phyloP scores from a whole-genome alignment of 345 rosid species.

The Ailanthus altissimus region DNA sequence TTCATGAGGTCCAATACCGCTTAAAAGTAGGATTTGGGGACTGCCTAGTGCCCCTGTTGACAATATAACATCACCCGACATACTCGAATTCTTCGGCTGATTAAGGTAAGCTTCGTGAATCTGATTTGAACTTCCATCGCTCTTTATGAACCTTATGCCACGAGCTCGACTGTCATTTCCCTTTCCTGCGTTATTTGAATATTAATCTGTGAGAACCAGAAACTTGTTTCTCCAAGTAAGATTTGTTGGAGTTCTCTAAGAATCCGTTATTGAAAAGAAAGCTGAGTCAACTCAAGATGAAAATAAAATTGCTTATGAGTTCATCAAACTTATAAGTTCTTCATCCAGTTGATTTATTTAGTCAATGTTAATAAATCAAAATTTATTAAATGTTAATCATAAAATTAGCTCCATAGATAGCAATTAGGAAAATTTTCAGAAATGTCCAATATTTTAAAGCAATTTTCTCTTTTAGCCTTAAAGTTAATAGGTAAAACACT shows the following conservation, averaged over 20 bases:
- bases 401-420: no score
- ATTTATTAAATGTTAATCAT: no score
- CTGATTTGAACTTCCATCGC: conserved; percentile 45
- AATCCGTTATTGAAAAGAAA: no score
- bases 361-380: no score
- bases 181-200: conserved; percentile 32
- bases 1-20: conserved; percentile 65
- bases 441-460: no score
- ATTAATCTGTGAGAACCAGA: conserved; percentile 1
- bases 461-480: no score
- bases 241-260: not conserved
- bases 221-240: not conserved
- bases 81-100: conserved; percentile 30
- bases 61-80: conserved; percentile 58
- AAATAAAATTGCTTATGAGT: no score
- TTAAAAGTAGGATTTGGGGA: conserved; percentile 67
- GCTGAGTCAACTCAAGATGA: no score
- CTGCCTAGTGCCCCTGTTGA: conserved; percentile 77
- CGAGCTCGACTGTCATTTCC: conserved; percentile 39
- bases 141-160: conserved; percentile 61
- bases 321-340: no score
- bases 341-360: no score
- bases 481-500: no score
- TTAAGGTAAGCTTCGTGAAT: conserved; percentile 55
- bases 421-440: no score